Conservation (phyloP, 306 rosid genomes). For the Mimosa bimucronata region DNA sequence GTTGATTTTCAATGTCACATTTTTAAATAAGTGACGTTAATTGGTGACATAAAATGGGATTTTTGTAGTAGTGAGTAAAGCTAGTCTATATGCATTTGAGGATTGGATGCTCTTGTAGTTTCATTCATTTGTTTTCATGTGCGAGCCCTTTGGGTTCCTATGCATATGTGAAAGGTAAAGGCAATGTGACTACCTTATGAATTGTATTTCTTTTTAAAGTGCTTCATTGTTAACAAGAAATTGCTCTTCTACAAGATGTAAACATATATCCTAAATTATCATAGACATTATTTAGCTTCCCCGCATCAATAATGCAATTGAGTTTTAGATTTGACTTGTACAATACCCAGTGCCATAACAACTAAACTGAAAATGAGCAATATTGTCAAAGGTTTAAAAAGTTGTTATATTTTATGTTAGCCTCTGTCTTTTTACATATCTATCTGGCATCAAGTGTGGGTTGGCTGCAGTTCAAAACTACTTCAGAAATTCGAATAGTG, state of each 20-base stretch:
- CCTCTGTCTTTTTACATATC: background rate
- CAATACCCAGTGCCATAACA: background rate
- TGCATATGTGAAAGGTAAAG: background rate
- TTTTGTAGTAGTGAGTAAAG: too few relatives aligned
- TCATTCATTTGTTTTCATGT: slow-evolving; percentile 12
- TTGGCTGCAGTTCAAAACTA: background rate
- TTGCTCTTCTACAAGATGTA: background rate
- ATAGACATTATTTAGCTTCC: background rate
- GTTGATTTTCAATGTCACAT: too few relatives aligned
- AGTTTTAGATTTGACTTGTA: background rate
- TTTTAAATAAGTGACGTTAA: too few relatives aligned
- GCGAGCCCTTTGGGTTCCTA: slow-evolving; percentile 27
- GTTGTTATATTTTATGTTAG: background rate
- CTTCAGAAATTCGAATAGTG: background rate
- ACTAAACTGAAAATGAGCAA: background rate
- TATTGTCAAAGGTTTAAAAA: background rate
- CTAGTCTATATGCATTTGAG: background rate
- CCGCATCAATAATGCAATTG: background rate
- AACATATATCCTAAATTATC: background rate
- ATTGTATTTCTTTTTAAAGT: background rate
- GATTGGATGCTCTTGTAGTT: background rate
- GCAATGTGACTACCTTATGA: background rate
- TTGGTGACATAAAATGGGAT: too few relatives aligned
- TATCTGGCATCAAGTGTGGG: background rate
- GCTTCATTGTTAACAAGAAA: background rate